phyloP scores from a whole-genome alignment of 2,329 filamentous ascomycete species.

The Ramichloridium luteum region DNA sequence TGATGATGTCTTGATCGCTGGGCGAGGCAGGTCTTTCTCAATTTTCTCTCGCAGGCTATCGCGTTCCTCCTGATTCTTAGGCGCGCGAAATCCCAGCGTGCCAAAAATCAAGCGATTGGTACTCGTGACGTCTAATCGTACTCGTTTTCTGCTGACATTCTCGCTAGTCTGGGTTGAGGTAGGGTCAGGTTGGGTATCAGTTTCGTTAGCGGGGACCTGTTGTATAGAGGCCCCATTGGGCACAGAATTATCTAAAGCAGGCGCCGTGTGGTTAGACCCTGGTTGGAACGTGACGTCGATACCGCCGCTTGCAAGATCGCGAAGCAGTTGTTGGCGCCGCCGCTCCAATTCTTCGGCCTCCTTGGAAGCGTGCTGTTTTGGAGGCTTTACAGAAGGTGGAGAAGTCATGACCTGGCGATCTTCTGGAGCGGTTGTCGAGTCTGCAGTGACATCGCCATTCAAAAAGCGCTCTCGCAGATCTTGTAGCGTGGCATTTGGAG shows the following conservation, averaged over 20 bases:
- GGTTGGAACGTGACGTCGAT: conserved; percentile 1
- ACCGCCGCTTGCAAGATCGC: conserved; percentile 10
- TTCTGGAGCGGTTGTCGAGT: background rate
- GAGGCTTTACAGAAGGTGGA: background rate
- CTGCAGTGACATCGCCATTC: conserved; percentile 7
- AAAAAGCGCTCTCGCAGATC: conserved; percentile 29
- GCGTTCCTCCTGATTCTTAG: conserved; percentile 57
- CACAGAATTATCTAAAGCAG: background rate
- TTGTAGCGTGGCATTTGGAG: conserved; percentile 37
- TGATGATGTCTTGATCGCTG: conserved; percentile 17
- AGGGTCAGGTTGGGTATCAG: background rate
- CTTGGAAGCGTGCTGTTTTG: background rate
- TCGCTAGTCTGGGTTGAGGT: conserved; percentile 3
- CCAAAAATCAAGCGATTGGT: conserved; percentile 59
- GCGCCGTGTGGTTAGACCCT: background rate
- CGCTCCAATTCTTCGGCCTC: conserved; percentile 2
- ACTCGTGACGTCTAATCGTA: conserved; percentile 45
- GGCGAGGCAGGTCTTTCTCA: conserved; percentile 8
- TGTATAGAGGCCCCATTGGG: background rate
- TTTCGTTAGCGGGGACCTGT: background rate
- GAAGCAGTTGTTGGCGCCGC: conserved; percentile 8
- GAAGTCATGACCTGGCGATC: background rate
- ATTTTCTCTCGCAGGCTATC: conserved; percentile 49
- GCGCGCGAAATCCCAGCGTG: conserved; percentile 56
- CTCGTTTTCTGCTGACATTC: conserved; percentile 25